phyloP scores from a whole-genome alignment of 306 rosid species.

The Fagus sylvatica region DNA sequence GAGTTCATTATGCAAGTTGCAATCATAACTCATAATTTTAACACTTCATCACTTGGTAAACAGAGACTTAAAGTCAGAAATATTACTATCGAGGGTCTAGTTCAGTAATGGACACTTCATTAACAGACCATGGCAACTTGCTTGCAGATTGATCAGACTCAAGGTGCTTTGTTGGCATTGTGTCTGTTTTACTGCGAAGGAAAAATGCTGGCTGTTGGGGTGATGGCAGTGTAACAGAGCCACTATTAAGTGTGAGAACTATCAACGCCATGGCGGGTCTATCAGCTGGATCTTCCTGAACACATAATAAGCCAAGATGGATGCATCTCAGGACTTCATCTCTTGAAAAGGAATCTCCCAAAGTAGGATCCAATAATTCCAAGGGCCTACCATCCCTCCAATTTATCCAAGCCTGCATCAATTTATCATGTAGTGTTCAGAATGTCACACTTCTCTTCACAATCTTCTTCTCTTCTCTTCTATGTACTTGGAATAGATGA shows the following conservation, averaged over 20 bases:
- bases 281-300: constrained; percentile 26
- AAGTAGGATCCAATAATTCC: constrained; percentile 26
- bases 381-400: constrained; percentile 38
- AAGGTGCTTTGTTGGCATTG: neutral
- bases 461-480: neutral
- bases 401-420: constrained; percentile 50
- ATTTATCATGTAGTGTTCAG: neutral
- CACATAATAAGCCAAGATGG: constrained; percentile 36
- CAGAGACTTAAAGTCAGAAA: neutral
- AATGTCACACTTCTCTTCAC: neutral
- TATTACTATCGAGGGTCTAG: neutral
- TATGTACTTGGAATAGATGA: neutral
- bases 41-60: too few species aligned
- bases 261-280: constrained; percentile 34
- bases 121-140: neutral
- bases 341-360: neutral
- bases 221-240: neutral
- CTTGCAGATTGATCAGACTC: neutral
- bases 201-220: neutral
- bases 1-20: too few species aligned
- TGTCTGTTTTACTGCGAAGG: neutral
- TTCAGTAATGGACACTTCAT: neutral
- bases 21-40: too few species aligned
- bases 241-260: constrained; percentile 14
- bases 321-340: constrained; percentile 20